Percentiles rank a stretch among this genome's conserved stretches.
Conservation (phyloP, 2,329 filamentous ascomycete genomes). For the Penicillium sp. region DNA sequence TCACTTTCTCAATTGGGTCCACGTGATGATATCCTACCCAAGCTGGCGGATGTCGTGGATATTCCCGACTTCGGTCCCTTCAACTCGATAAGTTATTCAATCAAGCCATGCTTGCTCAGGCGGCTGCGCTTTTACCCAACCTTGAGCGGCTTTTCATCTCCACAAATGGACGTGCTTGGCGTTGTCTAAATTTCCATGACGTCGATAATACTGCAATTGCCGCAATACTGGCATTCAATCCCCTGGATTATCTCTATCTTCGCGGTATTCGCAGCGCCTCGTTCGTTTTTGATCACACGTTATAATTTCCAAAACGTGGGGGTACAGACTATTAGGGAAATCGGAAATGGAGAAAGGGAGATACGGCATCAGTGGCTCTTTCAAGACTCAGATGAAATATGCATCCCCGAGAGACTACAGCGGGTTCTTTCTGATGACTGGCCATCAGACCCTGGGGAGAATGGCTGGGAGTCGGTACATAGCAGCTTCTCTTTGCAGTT, state of each 20-base stretch:
- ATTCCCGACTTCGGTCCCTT: slow-evolving; percentile 5
- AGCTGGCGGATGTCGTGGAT: not conserved
- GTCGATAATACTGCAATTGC: not conserved
- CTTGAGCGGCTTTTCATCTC: slow-evolving; percentile 9
- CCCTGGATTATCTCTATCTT: slow-evolving; percentile 7
- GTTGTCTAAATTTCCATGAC: not conserved
- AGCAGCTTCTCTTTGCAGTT: not conserved
- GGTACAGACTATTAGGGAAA: not conserved
- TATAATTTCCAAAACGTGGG: slow-evolving; percentile 6
- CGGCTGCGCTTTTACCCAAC: slow-evolving; percentile 2
- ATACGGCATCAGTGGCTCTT: not conserved
- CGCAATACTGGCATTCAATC: slow-evolving; percentile 4
- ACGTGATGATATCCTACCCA: not conserved
- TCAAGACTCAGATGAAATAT: not conserved
- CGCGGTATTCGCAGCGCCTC: not conserved
- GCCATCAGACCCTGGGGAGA: not conserved
- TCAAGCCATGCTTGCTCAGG: not conserved
- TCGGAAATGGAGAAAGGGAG: slow-evolving; percentile 1
- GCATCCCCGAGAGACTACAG: not conserved
- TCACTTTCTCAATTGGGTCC: not conserved
- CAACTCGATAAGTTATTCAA: not conserved
- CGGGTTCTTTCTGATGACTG: not conserved
- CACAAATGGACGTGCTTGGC: not conserved
- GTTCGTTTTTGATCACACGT: slow-evolving; percentile 10
- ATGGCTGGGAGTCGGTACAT: not conserved